Evolutionary conservation across 176 grass and related monocot species (phyloP), one percentile per base, ranked within the genome.

Genomic region (Panicum miliaceum): DNA sequence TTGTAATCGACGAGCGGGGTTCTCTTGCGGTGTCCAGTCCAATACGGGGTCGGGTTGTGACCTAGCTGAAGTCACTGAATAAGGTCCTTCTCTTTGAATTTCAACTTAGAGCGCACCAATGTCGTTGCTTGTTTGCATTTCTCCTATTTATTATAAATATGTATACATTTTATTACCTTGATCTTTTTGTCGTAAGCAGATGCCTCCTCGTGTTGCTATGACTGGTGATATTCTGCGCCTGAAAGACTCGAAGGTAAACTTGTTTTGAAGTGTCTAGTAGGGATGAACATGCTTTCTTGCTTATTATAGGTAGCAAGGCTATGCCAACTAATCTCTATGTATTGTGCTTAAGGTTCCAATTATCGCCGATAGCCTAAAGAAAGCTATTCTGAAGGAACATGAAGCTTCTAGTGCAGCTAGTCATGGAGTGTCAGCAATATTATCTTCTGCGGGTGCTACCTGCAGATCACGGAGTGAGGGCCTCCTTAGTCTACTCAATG

Each of bases 141-240:
- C 79, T 20, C 85, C 29, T 37, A 64, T 1, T 66, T 11, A 73
- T 32, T 32, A 32, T 32, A 32, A 32, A 32, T 32, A 32, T 32
- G 29, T 32, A 32, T 32, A 32, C 29, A 32, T 32, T 32, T 32
- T 32, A 32, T 32, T 32, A 32, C 29, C 29, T 32, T 32, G 29
- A 34, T 42, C 2, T 64, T 77, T 48, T 76, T 88, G 4, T 88
- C n/a, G n/a, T n/a, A n/a, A n/a, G 81, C 82, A 95, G 90, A 79
- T 88, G n/a, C 92, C 95, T 42, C 79, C 92, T 82, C 87, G 90
- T 45, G 89, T 98, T 73, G 95, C 95, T 88, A 86, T 98, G 84
- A 87, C 95, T 0, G 92, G 96, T 32, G 96, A 95, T 87, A 87
- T 98, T 29, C 54, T 91, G 66, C 67, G 20, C 80, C 50, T 98